Conservation (phyloP, 306 rosid species). For the Lotus japonicus region DNA sequence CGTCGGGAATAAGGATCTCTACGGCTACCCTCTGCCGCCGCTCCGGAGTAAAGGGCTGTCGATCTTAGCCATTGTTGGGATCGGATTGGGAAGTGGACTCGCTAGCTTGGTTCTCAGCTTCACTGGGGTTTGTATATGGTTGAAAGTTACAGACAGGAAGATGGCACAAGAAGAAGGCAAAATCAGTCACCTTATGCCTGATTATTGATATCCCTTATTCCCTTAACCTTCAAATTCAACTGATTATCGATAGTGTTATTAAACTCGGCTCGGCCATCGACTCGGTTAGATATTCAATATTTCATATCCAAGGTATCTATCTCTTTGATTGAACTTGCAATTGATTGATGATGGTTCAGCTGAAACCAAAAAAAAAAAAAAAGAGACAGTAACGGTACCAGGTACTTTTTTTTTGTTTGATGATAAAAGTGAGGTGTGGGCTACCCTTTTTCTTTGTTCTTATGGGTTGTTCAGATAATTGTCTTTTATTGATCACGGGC, state of each 20-base stretch:
- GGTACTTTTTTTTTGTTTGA: conserved; percentile 21
- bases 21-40: conserved; percentile 83
- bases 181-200: conserved; percentile 84
- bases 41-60: conserved; percentile 57
- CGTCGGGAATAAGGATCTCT: conserved; percentile 74
- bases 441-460: conserved; percentile 18
- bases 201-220: conserved; percentile 40
- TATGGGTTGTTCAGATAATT: conserved; percentile 26
- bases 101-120: conserved; percentile 82
- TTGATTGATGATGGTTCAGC: conserved; percentile 23
- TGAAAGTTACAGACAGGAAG: conserved; percentile 71
- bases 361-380: not conserved
- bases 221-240: conserved; percentile 1
- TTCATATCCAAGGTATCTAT: conserved; percentile 30
- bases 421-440: conserved; percentile 33
- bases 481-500: conserved; percentile 38
- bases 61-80: conserved; percentile 82
- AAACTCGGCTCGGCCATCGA: not conserved
- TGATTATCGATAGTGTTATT: too few species aligned
- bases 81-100: conserved; percentile 90
- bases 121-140: conserved; percentile 90
- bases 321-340: conserved; percentile 23
- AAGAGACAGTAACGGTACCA: conserved; percentile 12
- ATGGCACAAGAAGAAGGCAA: conserved; percentile 75
- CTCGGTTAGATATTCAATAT: too few species aligned